Evolutionary conservation across 225 moss, liverwort and hornwort species (phyloP), one percentile per base, ranked within the genome.

Genomic region (Rhytidiadelphus loreus): DNA sequence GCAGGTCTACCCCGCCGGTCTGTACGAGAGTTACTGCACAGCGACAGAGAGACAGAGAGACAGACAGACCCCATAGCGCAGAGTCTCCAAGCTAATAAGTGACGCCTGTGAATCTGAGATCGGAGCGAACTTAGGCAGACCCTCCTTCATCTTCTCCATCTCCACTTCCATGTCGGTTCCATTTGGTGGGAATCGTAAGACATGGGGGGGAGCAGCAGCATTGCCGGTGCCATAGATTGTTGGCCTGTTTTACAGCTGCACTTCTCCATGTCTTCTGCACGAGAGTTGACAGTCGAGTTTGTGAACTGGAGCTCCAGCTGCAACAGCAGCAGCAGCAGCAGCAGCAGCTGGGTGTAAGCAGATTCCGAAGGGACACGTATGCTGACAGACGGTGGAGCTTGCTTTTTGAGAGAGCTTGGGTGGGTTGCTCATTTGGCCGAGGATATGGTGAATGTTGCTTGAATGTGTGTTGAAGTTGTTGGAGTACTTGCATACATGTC

Each of bases 41-140:
- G 81, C 86, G 85, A 84, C 85, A 74, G 82, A 74, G 75, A 44
- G 88, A 41, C 83, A 89, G 88, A 33, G 43, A 41, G 84, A 66
- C 77, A 83, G 69, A 39, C 46, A 66, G 74, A 83, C n/a, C 74
- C 84, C 87, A 74, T 79, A 20, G 65, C 80, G 82, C 91, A 85
- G 77, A 65, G 62, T 65, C 86, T 43, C 80, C 59, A 52, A 65
- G 92, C 92, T 90, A 87, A 92, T 92, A 92, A 92, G 92, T 92
- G 92, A 80, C 66, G 79, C 78, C 88, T 92, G 88, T 85, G 90
- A 92, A 88, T 92, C 92, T 90, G 83, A 57, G 53, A 79, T 79
- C 28, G 79, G 79, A 88, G 83, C 65, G 83, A 86, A 90, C 88
- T 90, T 88, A 85, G 88, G 77, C 87, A 81, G 58, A 28, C 26